These are phyloP conservation scores for Cyberlindnera petersonii DNA, from an alignment of 805 yeast genomes.

Conservation along the genomic window DNA sequence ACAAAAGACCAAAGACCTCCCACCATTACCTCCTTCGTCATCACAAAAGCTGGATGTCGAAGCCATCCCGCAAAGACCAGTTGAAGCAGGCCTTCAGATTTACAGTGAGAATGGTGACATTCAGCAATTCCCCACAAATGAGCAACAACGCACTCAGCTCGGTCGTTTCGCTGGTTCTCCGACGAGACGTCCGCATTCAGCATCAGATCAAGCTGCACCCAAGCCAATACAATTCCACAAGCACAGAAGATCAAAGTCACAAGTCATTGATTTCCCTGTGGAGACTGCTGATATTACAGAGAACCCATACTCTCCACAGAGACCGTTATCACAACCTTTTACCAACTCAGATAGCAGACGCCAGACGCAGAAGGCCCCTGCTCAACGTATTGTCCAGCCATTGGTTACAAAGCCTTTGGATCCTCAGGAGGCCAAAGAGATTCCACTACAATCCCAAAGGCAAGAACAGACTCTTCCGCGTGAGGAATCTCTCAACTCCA, in stretches of 20 bases:
- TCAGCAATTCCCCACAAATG: conserved; percentile 1
- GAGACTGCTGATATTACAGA: conserved; percentile 1
- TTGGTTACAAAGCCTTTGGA: not conserved
- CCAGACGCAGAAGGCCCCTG: not conserved
- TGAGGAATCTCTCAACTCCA: conserved; percentile 10
- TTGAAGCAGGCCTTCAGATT: conserved; percentile 9
- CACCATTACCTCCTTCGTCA: conserved; percentile 10
- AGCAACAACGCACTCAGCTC: not conserved
- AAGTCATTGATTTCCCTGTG: conserved; percentile 8
- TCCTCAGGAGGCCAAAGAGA: not conserved
- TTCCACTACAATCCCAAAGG: conserved; percentile 2
- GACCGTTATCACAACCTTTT: not conserved
- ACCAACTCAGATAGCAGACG: not conserved
- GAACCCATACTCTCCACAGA: not conserved
- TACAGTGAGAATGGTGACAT: conserved; percentile 7
- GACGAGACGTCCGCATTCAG: conserved; percentile 1
- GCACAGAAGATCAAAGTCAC: conserved; percentile 16
- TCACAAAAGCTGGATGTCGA: conserved; percentile 1
- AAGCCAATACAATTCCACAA: conserved; percentile 11
- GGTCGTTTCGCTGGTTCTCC: conserved; percentile 12
- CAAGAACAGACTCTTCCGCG: conserved; percentile 2
- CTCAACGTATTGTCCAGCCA: not conserved
- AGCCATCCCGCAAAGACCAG: conserved; percentile 3
- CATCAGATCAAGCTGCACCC: not conserved
- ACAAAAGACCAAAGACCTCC: conserved; percentile 5